A percentile compares a stretch with the other conserved stretches of the same genome.
These are phyloP conservation scores for Shiraia bambusicola DNA, from an alignment of 2,329 filamentous ascomycete genomes.

Conservation along the genomic window DNA sequence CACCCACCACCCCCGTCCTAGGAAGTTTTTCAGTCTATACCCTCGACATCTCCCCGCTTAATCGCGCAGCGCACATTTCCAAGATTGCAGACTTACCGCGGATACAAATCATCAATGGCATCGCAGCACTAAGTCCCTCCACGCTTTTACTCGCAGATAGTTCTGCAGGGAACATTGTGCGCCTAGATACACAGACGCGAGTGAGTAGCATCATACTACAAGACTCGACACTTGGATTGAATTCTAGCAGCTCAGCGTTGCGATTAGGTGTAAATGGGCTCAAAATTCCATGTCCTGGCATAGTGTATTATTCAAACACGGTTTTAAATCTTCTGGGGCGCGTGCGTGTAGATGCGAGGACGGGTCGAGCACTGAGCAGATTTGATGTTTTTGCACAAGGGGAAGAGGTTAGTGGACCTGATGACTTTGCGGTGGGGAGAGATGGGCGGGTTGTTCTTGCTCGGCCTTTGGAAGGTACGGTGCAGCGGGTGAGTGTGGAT, in stretches of 20 bases:
- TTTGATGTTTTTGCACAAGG: slow-evolving; percentile 9
- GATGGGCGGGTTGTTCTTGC: slow-evolving; percentile 18
- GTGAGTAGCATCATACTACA: slow-evolving; percentile 11
- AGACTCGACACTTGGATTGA: slow-evolving; percentile 13
- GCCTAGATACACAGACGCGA: slow-evolving; percentile 12
- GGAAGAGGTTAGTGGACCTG: slow-evolving; percentile 5
- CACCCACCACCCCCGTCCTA: slow-evolving; percentile 1
- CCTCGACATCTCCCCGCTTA: slow-evolving; percentile 11
- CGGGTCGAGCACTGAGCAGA: slow-evolving; percentile 3
- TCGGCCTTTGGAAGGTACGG: slow-evolving; percentile 10
- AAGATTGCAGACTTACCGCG: slow-evolving; percentile 19
- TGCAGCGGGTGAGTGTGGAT: slow-evolving; percentile 10
- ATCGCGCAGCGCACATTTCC: neutral
- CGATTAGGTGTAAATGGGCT: slow-evolving; percentile 28
- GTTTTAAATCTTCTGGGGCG: slow-evolving; percentile 11
- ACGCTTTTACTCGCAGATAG: slow-evolving; percentile 29
- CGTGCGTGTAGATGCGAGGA: slow-evolving; percentile 13
- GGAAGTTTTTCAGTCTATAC: slow-evolving; percentile 21
- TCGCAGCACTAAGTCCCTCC: slow-evolving; percentile 16
- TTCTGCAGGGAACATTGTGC: slow-evolving; percentile 16
- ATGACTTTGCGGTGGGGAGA: slow-evolving; percentile 23
- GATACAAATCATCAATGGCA: slow-evolving; percentile 23
- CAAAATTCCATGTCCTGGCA: slow-evolving; percentile 5
- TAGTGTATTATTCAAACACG: slow-evolving; percentile 26
- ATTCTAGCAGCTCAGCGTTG: slow-evolving; percentile 5